phyloP scores from a whole-genome alignment of 2,329 filamentous ascomycete species.

The Epichloe hybrida region DNA sequence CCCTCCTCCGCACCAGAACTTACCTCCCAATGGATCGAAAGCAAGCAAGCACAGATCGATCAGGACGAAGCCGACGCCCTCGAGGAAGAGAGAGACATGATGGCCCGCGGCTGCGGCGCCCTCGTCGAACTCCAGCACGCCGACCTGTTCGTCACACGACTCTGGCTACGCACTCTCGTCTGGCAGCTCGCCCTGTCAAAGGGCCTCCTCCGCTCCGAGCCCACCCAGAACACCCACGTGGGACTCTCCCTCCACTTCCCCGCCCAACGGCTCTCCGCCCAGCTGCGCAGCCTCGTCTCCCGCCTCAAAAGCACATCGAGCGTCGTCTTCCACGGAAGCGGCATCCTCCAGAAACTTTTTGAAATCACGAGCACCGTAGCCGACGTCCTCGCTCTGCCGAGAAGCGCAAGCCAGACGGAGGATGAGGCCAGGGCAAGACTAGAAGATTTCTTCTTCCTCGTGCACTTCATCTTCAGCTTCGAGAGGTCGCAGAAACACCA shows the following conservation, averaged over 20 bases:
- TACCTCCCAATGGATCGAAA: conserved; percentile 26
- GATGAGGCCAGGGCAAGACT: conserved; percentile 33
- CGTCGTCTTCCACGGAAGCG: conserved; percentile 40
- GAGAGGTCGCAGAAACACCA: conserved; percentile 32
- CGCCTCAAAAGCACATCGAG: conserved; percentile 24
- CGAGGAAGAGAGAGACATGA: conserved; percentile 15
- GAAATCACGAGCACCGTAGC: conserved; percentile 47
- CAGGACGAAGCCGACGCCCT: conserved; percentile 21
- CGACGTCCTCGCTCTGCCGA: conserved; percentile 40
- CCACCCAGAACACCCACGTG: conserved; percentile 19
- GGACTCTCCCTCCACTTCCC: conserved; percentile 28
- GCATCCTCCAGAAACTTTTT: conserved; percentile 45
- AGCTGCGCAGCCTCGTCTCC: conserved; percentile 24
- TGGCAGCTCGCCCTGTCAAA: conserved; percentile 28
- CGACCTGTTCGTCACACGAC: conserved; percentile 26
- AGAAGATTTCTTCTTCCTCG: conserved; percentile 39
- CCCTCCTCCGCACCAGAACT: conserved; percentile 11
- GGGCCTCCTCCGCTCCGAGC: conserved; percentile 22
- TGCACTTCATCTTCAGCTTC: conserved; percentile 35
- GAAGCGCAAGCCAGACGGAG: conserved; percentile 21
- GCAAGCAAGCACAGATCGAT: conserved; percentile 27
- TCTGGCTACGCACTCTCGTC: conserved; percentile 27
- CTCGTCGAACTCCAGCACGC: conserved; percentile 27
- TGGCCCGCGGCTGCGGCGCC: conserved; percentile 11
- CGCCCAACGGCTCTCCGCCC: conserved; percentile 22